A percentile compares a stretch with the other conserved stretches of the same genome.
Conservation (phyloP, 2,329 filamentous ascomycete genomes). For the Colletotrichum abscissum region DNA sequence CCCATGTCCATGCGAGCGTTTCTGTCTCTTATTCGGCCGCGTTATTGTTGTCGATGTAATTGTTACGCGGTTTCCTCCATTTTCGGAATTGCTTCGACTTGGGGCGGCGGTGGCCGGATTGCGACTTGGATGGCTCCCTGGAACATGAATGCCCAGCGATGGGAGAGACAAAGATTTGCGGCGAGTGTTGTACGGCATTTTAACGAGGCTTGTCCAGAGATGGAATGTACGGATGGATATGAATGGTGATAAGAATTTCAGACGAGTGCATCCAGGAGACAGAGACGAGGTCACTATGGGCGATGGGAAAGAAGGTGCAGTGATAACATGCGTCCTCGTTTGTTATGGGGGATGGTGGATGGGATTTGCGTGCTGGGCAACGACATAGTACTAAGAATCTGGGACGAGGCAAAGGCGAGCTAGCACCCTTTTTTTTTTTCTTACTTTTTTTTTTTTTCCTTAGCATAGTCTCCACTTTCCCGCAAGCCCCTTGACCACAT, state of each 20-base stretch:
- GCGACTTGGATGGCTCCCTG: constrained; percentile 72
- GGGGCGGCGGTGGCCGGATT: constrained; percentile 59
- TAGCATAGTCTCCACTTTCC: background rate
- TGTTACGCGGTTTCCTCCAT: constrained; percentile 31
- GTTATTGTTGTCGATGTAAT: constrained; percentile 41
- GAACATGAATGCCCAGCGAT: constrained; percentile 91
- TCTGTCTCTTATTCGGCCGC: constrained; percentile 74
- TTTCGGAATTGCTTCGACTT: constrained; percentile 36
- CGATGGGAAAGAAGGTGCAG: background rate
- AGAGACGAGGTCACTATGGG: background rate
- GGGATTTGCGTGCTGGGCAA: constrained; percentile 9
- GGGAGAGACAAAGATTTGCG: constrained; percentile 94
- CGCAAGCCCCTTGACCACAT: background rate
- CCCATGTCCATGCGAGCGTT: constrained; percentile 76
- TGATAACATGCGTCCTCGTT: background rate
- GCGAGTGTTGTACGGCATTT: constrained; percentile 95
- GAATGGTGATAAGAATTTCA: background rate
- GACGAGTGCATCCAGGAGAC: background rate
- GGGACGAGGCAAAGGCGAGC: background rate
- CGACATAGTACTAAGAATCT: background rate
- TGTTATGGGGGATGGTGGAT: background rate
- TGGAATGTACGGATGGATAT: background rate
- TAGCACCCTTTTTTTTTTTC: constrained; percentile 9
- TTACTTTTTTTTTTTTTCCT: background rate
- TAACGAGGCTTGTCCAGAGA: constrained; percentile 2